Evolutionary conservation across 306 rosid genomes (phyloP), one percentile per base, ranked within the genome.

Genomic region (Vicia faba): DNA sequence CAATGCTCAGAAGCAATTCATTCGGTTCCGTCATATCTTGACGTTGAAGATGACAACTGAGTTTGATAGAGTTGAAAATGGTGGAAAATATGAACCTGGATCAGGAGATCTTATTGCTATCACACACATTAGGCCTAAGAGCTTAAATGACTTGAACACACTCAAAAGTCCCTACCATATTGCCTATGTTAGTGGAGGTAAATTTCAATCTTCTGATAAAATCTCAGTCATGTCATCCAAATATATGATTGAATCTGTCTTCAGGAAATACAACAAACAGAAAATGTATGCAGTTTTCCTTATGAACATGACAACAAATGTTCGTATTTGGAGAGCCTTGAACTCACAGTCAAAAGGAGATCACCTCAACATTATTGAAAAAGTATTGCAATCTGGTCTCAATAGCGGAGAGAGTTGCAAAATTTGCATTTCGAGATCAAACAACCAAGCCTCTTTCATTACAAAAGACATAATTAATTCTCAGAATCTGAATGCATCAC

Each of bases 401-500:
- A 62, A 51, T n/a, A 23, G 12, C 6, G 68, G 50, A 20, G 36
- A 62, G 25, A 40, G 20, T 35, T 62, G 68, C 49, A 13, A 8
- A 12, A 62, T 23, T 12, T 62, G 53, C 51, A 1, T 0, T 13
- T 13, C 51, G 3, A 11, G 51, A 35, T 3, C 7, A 15, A 64
- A 45, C 3, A 26, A 14, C 11, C 14, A 15, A 45, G 40, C 57
- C 15, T 28, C 10, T 45, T 45, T 28, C 0, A 4, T 14, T 28
- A 5, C 2, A 12, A 11, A 55, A 46, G 60, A 49, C 16, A 61
- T 58, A 70, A 55, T 74, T 26, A 2, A 0, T 0, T 19, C 69
- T 18, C 78, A 80, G 0, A 79, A 83, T 62, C 79, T 85, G 18
- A 82, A 88, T 72, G 66, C 71, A 46, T 74, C 86, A 7, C 91